phyloP scores from a whole-genome alignment of 176 grass and related monocot species.

The Rhynchospora breviuscula region DNA sequence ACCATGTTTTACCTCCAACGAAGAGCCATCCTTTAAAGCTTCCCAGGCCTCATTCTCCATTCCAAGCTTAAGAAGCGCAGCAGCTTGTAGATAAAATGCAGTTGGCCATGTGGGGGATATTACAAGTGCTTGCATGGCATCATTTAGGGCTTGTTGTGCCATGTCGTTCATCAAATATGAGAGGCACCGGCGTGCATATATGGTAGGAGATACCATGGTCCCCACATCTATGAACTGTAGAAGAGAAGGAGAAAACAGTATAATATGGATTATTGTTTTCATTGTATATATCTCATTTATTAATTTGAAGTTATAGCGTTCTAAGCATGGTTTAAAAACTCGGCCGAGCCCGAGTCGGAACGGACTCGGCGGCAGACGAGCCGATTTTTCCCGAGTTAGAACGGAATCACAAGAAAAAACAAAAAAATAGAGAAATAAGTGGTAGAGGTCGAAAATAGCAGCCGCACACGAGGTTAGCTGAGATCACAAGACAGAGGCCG shows the following conservation, averaged over 20 bases:
- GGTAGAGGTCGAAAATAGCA: no score
- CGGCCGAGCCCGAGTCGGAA: no score
- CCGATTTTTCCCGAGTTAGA: no score
- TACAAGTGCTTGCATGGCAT: slow-evolving; percentile 83
- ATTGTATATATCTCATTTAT: neutral
- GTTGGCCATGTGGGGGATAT: slow-evolving; percentile 84
- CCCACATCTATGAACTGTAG: slow-evolving; percentile 97
- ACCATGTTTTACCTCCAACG: slow-evolving; percentile 47
- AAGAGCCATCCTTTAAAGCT: slow-evolving; percentile 76
- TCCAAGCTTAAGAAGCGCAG: slow-evolving; percentile 54
- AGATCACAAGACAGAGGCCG: no score
- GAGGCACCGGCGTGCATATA: slow-evolving; percentile 77
- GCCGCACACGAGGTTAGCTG: no score
- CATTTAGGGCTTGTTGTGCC: slow-evolving; percentile 68
- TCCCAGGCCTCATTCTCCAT: slow-evolving; percentile 93
- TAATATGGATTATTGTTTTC: neutral
- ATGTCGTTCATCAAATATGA: slow-evolving; percentile 87
- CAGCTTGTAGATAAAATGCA: slow-evolving; percentile 91
- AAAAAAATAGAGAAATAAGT: no score
- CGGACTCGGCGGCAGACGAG: no score
- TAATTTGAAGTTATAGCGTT: neutral
- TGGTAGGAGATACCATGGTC: slow-evolving; percentile 91
- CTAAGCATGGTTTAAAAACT: no score
- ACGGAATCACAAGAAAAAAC: no score
- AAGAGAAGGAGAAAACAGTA: slow-evolving; percentile 13